Evolutionary conservation across 2,329 filamentous ascomycete genomes (phyloP), one percentile per base, ranked within the genome.

Genomic region (Dactylonectria macrodidyma): DNA sequence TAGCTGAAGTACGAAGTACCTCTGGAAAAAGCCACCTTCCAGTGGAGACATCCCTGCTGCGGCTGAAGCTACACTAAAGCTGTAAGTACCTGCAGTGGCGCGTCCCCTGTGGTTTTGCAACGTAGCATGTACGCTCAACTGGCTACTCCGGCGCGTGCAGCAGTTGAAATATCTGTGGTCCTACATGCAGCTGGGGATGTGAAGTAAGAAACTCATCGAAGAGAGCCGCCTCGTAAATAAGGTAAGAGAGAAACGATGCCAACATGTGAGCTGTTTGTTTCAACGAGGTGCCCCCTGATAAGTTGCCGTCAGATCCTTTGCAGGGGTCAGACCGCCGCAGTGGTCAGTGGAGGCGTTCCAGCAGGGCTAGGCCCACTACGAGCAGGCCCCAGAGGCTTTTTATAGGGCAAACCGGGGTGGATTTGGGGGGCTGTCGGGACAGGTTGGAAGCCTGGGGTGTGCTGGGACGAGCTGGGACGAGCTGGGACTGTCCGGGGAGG

Each of bases 261-360:
- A 30, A 30, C 26, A 30, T 30, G 44, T 58, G 58, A 60, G 63
- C 51, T 58, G 52, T 48, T 66, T 66, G 63, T 66, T 66, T 66
- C 58, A 47, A 62, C 46, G 34, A 33, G 38, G 22, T 22, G 36
- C 57, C 58, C 51, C 57, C 16, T 58, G 63, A 66, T 62, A 66
- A 62, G 63, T 51, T 62, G 51, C 58, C 63, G 63, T 62, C 63
- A 66, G 58, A 66, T 66, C 58, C 47, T 66, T 54, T 57, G 58
- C 47, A 52, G 63, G 62, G 63, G 47, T 46, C 34, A 61, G 58
- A 50, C 63, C 56, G 48, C 56, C 59, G 55, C 41, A 54, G 38
- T 46, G 24, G 38, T 58, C 58, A 47, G 58, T 66, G 46, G 51
- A 57, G 46, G 14, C 54, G 47, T 48, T 57, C 63, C 52, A 58